Evolutionary conservation across 495 filamentous ascomycete genomes (phyloP).

Genomic region (Recurvomyces mirabilis): DNA sequence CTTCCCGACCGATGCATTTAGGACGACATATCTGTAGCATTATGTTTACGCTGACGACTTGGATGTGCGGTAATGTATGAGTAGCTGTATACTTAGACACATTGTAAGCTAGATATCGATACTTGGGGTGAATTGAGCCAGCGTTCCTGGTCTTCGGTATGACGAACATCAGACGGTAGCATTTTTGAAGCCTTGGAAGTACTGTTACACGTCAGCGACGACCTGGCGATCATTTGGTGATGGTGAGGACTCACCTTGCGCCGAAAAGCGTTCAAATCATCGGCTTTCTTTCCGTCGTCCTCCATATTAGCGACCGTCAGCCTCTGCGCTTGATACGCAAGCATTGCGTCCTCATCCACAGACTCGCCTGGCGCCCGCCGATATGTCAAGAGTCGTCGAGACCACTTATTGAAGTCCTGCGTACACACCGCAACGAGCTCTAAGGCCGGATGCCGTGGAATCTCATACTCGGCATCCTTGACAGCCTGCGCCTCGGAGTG

Average conservation of each 20-base stretch:
- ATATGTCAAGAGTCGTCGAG: constrained; percentile 77
- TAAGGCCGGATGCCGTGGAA: constrained; percentile 68
- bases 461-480: constrained; percentile 52
- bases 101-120: not conserved
- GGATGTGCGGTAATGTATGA: too few species aligned
- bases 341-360: constrained; percentile 28
- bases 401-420: constrained; percentile 86
- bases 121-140: not conserved
- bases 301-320: not conserved
- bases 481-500: constrained; percentile 6
- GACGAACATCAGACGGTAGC: too few species aligned
- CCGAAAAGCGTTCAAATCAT: constrained; percentile 23
- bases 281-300: not conserved
- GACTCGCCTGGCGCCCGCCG: constrained; percentile 54
- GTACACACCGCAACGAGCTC: constrained; percentile 68
- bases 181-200: constrained; percentile 30
- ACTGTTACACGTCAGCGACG: constrained; percentile 15
- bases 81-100: not conserved
- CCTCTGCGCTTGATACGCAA: constrained; percentile 7
- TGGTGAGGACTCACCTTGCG: constrained; percentile 9
- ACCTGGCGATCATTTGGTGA: too few species aligned
- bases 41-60: too few species aligned
- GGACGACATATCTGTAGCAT: too few species aligned
- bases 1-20: too few species aligned
- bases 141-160: not conserved